These are phyloP conservation scores for Periconia sp. DNA, from an alignment of 2,329 filamentous ascomycete species.

Conservation along the genomic window DNA sequence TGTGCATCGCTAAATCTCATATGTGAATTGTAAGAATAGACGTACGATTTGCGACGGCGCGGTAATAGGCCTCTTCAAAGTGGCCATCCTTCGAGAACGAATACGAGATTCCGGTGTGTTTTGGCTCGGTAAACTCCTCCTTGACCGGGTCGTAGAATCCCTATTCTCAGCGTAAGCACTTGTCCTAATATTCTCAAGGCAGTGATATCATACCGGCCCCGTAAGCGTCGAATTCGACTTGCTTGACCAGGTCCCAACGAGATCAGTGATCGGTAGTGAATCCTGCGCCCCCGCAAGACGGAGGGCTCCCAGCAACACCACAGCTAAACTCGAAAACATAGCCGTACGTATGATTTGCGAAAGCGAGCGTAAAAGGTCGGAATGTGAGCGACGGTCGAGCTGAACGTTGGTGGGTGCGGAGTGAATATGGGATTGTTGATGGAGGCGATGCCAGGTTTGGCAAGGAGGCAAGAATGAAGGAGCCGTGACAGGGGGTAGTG, in stretches of 20 bases:
- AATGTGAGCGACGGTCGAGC: background rate
- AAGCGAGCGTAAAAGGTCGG: conserved; percentile 19
- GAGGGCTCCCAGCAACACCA: conserved; percentile 38
- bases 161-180: conserved; percentile 45
- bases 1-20: no score
- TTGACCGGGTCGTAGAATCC: conserved; percentile 72
- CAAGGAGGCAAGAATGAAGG: conserved; percentile 23
- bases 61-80: conserved; percentile 74
- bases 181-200: conserved; percentile 26
- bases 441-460: conserved; percentile 19
- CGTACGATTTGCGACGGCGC: conserved; percentile 72
- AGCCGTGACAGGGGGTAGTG: conserved; percentile 15
- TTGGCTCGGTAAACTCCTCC: conserved; percentile 70
- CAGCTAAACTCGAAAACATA: conserved; percentile 20
- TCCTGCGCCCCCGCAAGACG: no score
- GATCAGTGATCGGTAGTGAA: conserved; percentile 47
- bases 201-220: conserved; percentile 61
- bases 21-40: conserved; percentile 20
- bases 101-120: conserved; percentile 72
- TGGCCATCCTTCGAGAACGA: conserved; percentile 72
- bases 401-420: conserved; percentile 3
- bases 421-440: conserved; percentile 12
- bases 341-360: conserved; percentile 5
- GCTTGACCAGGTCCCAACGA: conserved; percentile 75
- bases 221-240: conserved; percentile 74